A percentile compares a stretch with the other conserved stretches of the same genome.
phyloP scores from a whole-genome alignment of 495 filamentous ascomycete species.

The Daldinia concentrica region DNA sequence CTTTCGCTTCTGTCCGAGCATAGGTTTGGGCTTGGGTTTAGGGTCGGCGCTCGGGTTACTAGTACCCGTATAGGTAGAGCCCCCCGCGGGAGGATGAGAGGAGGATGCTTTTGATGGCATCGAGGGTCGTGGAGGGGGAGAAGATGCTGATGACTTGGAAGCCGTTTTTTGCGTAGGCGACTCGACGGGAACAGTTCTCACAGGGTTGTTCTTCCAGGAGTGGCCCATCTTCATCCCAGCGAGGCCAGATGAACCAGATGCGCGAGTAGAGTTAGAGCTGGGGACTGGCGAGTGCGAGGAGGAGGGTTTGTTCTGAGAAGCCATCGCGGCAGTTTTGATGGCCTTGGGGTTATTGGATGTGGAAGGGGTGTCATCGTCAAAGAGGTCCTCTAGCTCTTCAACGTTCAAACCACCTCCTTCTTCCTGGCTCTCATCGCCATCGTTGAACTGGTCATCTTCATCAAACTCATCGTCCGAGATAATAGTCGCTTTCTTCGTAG shows the following conservation, averaged over 20 bases:
- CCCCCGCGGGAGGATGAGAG: not conserved
- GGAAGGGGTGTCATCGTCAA: constrained; percentile 11
- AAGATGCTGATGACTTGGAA: constrained; percentile 11
- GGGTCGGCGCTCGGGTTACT: constrained; percentile 3
- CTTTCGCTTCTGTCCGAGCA: constrained; percentile 43
- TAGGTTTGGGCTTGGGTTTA: constrained; percentile 6
- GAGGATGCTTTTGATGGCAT: not conserved
- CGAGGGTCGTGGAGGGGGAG: not conserved
- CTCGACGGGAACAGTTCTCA: constrained; percentile 13
- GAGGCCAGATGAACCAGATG: constrained; percentile 12
- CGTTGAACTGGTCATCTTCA: constrained; percentile 8
- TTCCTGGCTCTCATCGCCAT: constrained; percentile 14
- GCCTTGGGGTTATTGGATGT: not conserved
- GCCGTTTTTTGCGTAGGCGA: not conserved
- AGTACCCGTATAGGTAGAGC: not conserved
- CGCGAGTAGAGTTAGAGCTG: not conserved
- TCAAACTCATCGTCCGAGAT: constrained; percentile 34
- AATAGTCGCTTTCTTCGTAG: constrained; percentile 18
- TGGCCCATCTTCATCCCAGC: constrained; percentile 32
- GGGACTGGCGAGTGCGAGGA: not conserved
- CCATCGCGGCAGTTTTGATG: not conserved
- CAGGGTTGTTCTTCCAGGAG: constrained; percentile 20
- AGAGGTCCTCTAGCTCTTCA: constrained; percentile 25
- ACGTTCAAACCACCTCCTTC: constrained; percentile 12
- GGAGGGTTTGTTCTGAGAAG: not conserved